Conservation (phyloP, 202 grass and related monocot species). For the Dendrocalamus latiflorus region DNA sequence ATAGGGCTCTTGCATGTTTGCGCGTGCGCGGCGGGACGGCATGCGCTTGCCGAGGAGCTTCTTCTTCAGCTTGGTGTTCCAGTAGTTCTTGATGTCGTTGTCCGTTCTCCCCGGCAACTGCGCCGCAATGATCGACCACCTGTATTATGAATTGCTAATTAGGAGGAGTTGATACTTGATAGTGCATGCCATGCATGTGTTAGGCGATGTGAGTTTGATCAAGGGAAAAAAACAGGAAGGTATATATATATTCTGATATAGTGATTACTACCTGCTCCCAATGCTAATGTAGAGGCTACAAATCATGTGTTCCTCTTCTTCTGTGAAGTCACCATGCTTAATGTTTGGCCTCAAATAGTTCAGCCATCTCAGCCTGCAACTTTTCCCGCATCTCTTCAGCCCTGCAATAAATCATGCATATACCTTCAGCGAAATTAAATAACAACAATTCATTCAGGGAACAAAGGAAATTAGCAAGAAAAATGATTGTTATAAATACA, state of each 20-base stretch:
- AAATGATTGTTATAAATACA: neutral
- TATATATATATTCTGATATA: too few species aligned
- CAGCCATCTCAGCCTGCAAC: conserved; percentile 73
- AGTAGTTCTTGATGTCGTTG: conserved; percentile 79
- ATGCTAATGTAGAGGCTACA: conserved; percentile 83
- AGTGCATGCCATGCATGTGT: neutral
- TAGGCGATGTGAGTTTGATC: neutral
- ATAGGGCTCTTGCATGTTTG: conserved; percentile 40
- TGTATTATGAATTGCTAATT: neutral
- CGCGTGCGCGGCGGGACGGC: too few species aligned
- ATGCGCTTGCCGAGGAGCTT: too few species aligned
- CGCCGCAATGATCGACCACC: conserved; percentile 65
- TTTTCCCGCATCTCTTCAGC: conserved; percentile 73
- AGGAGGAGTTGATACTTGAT: neutral
- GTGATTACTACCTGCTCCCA: conserved; percentile 59
- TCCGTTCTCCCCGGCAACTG: conserved; percentile 56
- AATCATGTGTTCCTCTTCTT: conserved; percentile 75
- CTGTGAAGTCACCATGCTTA: too few species aligned
- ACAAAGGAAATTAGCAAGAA: neutral
- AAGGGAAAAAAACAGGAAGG: neutral
- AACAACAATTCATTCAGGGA: neutral
- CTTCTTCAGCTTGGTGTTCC: conserved; percentile 73
- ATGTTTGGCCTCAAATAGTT: conserved; percentile 81
- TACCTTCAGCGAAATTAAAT: neutral
- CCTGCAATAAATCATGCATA: conserved; percentile 31